Percentiles rank a stretch among this genome's conserved stretches.
Evolutionary conservation across 73 alveolate species (phyloP).

Genomic region (Uronychia setigera): DNA sequence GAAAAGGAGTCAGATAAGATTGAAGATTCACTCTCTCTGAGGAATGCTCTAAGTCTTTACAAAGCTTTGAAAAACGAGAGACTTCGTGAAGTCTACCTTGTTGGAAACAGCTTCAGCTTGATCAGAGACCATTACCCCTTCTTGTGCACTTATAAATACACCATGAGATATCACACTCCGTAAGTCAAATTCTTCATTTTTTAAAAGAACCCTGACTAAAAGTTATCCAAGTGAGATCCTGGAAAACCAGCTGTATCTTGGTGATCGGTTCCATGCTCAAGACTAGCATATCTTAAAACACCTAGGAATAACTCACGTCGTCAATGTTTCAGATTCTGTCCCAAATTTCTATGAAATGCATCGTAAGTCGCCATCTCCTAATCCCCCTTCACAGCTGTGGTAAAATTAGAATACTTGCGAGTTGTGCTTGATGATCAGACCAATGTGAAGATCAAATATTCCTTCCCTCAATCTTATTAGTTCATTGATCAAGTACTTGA

Average conservation of each 20-base stretch:
- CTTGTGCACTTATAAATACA: constrained; percentile 20
- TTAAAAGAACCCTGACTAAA: constrained; percentile 14
- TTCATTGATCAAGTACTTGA: constrained; percentile 16
- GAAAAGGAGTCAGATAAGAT: neutral
- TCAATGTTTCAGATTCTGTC: constrained; percentile 26
- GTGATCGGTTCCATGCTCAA: constrained; percentile 38
- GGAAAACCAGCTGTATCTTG: constrained; percentile 37
- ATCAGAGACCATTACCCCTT: constrained; percentile 30
- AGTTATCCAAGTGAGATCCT: constrained; percentile 43
- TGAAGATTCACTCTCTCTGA: constrained; percentile 3
- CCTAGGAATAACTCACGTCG: constrained; percentile 30
- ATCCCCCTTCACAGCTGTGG: neutral
- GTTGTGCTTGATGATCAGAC: constrained; percentile 29
- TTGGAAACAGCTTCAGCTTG: constrained; percentile 23
- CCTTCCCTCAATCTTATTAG: constrained; percentile 29
- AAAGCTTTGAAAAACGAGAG: constrained; percentile 40
- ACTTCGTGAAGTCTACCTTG: constrained; percentile 30
- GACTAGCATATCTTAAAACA: constrained; percentile 18
- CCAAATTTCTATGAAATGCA: constrained; percentile 22
- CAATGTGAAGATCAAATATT: constrained; percentile 8
- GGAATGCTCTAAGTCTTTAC: constrained; percentile 28
- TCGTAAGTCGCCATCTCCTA: too few species aligned
- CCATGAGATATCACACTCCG: constrained; percentile 37
- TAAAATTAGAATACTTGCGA: constrained; percentile 19
- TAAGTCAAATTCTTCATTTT: neutral